Evolutionary conservation across 441 rosid genomes (phyloP), one percentile per base, ranked within the genome.

Genomic region (Adansonia rubrostipa): DNA sequence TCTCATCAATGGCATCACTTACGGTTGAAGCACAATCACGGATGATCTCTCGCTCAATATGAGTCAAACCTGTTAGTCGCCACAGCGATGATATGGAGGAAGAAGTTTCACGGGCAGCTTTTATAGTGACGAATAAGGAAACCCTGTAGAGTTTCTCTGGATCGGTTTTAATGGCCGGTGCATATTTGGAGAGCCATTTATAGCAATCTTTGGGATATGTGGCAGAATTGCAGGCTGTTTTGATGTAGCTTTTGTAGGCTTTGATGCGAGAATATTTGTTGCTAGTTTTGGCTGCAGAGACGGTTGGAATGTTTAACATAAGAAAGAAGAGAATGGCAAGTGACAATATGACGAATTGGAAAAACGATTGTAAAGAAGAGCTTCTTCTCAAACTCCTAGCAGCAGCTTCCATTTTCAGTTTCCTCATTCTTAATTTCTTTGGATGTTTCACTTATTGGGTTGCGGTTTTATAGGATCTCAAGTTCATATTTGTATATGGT

Each of bases 21-120:
- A 90, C 74, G 78, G 82, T 87, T 1, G 87, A 90, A 0, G 74
- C 13, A 64, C 99, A 95, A 71, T 92, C 97, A 48, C 77, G 83
- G 36, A 91, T 64, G n/a, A 90, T 83, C 0, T 70, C 86, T 0
- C 58, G 76, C 42, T 92, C 97, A 0, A 47, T 66, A 3, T 51
- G 73, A 44, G 82, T 86, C 75, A 87, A 71, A 2, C 85, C 78
- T 40, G 79, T 82, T 19, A 79, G 74, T 67, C 79, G 85, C 4
- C 80, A 80, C 9, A 87, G 69, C n/a, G 69, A 72, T 8, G 85
- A 71, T 50, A 90, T 60, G 2, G 82, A 28, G 0, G 80, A 62
- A 9, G 86, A 73, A 0, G 91, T 76, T 20, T 75, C 75, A 0
- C 76, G 67, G 0, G 93, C 91, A 6, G 89, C 77, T 60, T 80